Base-by-base conservation (phyloP, 257 asterid species). In the Coffea canephora region DNA sequence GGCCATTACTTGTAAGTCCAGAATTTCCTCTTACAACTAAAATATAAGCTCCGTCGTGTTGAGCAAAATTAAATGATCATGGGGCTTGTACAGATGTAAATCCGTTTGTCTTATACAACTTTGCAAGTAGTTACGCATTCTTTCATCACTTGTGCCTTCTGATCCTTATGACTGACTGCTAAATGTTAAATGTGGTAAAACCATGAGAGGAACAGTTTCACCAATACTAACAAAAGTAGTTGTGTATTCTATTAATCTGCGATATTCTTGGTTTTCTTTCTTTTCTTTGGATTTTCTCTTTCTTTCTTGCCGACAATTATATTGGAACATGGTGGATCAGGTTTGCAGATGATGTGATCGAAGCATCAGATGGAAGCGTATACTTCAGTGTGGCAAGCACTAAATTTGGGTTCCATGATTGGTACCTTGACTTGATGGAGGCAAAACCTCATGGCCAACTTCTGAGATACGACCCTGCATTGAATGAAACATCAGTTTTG, bases 301-400 rank as follows among this genome's bases (percentile, higher is more conserved):
- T 39, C 74, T 34, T 14, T 68, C 6, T 67, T 65, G 43, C 31
- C 15, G 1, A 18, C 13, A 8, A 10, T 1, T 45, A 71, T 21
- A 9, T 12, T 10, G 31, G 59, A 45, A 45, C 57, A 45, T 61
- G 64, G 21, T 75, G 45, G 31, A 43, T 73, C 68, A 92, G 97
- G 70, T 86, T 92, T 55, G 89, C 91, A 68, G 95, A 94, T 74
- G 96, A 88, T 79, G 94, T 91, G 81, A 82, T 92, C 1, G 96
- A 73, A 80, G 87, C 94, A 76, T 81, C 83, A n/a, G 91, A 93
- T 50, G 98, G 97, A 45, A 87, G 72, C 43, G 46, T 91, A 72
- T 93, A 89, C 78, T 91, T 90, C 66, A 93, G 94, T 50, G 87
- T 78, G 0, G 91, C 88, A 31, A 93, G 92, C 82, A 86, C 91